Evolutionary conservation across 2,329 filamentous ascomycete genomes (phyloP), one percentile per base, ranked within the genome.

Genomic region (Penicillium oxalicum): DNA sequence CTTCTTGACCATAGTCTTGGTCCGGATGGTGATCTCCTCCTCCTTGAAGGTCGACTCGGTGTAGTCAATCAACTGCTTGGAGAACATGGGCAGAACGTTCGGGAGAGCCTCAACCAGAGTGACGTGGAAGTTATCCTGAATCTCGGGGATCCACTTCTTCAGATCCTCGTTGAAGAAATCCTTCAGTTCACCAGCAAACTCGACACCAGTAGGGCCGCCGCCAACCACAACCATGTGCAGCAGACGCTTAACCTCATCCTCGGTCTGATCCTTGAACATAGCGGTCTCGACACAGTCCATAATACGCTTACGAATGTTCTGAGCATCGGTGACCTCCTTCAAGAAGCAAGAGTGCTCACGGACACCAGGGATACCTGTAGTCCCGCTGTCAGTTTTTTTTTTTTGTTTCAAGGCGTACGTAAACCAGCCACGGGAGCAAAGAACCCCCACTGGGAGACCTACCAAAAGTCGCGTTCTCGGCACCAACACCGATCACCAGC

Each of bases 211-310:
- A 36, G 91, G 91, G 51, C 91, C 91, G 74, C 91, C 91, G 61
- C 91, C 87, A 45, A 90, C 87, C 40, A 91, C 91, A 47, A 98
- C 93, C 91, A 97, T 97, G 79, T 97, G 91, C 69, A 98, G 80
- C 62, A 98, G 83, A 60, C 93, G 89, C 76, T 94, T 86, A 67
- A 95, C 77, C 74, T 98, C 94, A 58, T 93, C 88, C 12, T 81
- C 76, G 34, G 81, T 78, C 76, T 98, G 93, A 67, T 90, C 91
- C 81, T 97, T 97, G 85, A 98, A 96, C 54, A 89, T 91, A 45
- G 93, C 93, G 33, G 91, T 96, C 77, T 98, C 93, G 61, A 95
- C 91, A 70, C 93, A 98, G 76, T 98, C 93, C 93, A 98, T 98
- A 73, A 98, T 96, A 74, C 89, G 90, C 79, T 91, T 96, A 67